Evolutionary conservation across 371 early-diverging fungal species (phyloP), one percentile per base, ranked within the genome.

Genomic region (Mortierella sp.): DNA sequence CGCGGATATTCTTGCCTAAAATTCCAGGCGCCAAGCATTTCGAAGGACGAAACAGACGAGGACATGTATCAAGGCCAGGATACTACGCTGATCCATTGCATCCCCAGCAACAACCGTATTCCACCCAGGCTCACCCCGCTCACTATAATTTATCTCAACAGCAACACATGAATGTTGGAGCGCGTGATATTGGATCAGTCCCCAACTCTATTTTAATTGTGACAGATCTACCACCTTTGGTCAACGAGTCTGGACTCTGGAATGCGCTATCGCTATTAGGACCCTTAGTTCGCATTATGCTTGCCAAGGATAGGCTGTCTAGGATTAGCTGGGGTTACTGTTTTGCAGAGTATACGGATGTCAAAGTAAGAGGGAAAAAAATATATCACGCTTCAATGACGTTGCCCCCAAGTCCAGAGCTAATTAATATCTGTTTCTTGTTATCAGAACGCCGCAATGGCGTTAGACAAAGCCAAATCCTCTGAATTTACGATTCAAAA

Each of bases 151-250:
- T 47, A 28, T n/a, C 22, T 16, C 51, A 43, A 26, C 49, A 61
- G 20, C 62, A 66, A 14, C 32, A 49, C 11, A 22, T 69, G n/a
- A 81, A 81, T 49, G 64, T 59, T 20, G 81, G 81, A 26, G 54
- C 57, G 20, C 75, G 72, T n/a, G 81, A 81, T 63, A 72, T 81
- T 59, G 81, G 81, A 18, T 54, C 62, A 16, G 75, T 81, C 18
- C 81, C 76, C 49, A 72, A 75, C 32, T 60, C 72, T 20, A 75
- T 81, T 3, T 51, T 81, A 22, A 39, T 81, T 43, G 60, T 72
- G 10, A 75, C 61, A 1, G 66, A 81, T 49, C 60, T 81, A 0
- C 76, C 81, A 9, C 47, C 66, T 8, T 40, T 75, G 70, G 73
- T 75, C n/a, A 81, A 72, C 26, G 81, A 81, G 43, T 28, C 66